A percentile compares a stretch with the other conserved stretches of the same genome.
These are phyloP conservation scores for Daldinia decipiens DNA, from an alignment of 495 filamentous ascomycete species.

Conservation along the genomic window DNA sequence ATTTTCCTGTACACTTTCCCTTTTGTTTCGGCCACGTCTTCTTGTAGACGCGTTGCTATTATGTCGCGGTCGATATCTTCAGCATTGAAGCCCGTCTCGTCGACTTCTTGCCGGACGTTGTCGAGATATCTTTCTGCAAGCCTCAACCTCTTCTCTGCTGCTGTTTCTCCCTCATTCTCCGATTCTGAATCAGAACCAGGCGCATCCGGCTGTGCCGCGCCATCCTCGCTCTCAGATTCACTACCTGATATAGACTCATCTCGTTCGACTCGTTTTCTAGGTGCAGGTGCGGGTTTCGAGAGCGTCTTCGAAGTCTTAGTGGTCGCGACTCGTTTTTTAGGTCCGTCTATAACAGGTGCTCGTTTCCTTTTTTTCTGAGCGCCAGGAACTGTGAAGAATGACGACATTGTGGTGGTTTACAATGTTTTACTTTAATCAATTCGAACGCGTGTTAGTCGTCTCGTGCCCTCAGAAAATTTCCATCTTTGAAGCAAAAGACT, in stretches of 20 bases:
- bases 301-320: conserved; percentile 55
- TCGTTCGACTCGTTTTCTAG: conserved; percentile 68
- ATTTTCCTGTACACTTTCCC: conserved; percentile 85
- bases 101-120: conserved; percentile 85
- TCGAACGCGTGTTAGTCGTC: conserved; percentile 33
- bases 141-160: conserved; percentile 83
- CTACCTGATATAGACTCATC: conserved; percentile 89
- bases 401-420: conserved; percentile 68
- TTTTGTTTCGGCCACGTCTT: conserved; percentile 94
- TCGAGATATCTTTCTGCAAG: conserved; percentile 94
- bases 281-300: conserved; percentile 55
- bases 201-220: conserved; percentile 45
- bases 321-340: conserved; percentile 59
- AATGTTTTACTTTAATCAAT: conserved; percentile 24
- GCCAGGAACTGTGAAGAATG: conserved; percentile 83
- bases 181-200: conserved; percentile 63
- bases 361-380: conserved; percentile 85
- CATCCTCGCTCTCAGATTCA: conserved; percentile 73
- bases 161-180: conserved; percentile 78
- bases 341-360: conserved; percentile 51
- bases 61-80: conserved; percentile 91
- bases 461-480: conserved; percentile 36
- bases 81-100: conserved; percentile 84
- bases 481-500: conserved; percentile 22
- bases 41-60: conserved; percentile 86